phyloP scores from a whole-genome alignment of 345 rosid genomes.

The Isatis tinctoria region DNA sequence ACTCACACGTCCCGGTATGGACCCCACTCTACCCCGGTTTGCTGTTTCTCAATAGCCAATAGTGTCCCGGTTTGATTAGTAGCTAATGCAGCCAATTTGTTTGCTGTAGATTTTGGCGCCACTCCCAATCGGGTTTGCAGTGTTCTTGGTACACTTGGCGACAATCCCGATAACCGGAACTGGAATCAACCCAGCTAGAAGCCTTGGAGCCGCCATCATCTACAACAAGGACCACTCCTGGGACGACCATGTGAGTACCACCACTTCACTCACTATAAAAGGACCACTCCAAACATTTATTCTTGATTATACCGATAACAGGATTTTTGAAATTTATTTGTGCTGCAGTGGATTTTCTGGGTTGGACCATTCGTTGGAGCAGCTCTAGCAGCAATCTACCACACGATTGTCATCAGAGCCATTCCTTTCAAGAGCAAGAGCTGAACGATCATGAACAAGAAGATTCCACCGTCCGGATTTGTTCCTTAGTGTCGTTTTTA shows the following conservation, averaged over 20 bases:
- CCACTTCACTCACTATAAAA: background rate
- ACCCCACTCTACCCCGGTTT: background rate
- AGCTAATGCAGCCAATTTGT: background rate
- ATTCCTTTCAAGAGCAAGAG: slow-evolving; percentile 43
- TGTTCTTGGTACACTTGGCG: slow-evolving; percentile 48
- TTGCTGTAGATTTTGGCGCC: slow-evolving; percentile 43
- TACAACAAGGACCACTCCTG: slow-evolving; percentile 42
- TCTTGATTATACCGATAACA: background rate
- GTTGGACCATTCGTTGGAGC: slow-evolving; percentile 56
- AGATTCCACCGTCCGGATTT: background rate
- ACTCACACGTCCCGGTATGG: slow-evolving; percentile 45
- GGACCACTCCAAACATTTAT: background rate
- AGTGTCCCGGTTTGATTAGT: background rate
- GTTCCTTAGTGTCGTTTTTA: background rate
- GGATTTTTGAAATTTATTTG: background rate
- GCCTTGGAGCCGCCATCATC: slow-evolving; percentile 45
- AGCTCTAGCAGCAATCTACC: slow-evolving; percentile 48
- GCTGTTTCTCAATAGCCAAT: background rate
- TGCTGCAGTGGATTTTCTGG: slow-evolving; percentile 57
- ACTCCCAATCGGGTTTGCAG: slow-evolving; percentile 52
- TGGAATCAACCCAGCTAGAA: slow-evolving; percentile 46
- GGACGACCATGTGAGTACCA: slow-evolving; percentile 48
- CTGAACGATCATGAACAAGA: slow-evolving; percentile 1
- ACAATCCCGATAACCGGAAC: slow-evolving; percentile 45
- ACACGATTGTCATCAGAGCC: slow-evolving; percentile 46